Evolutionary conservation across 1,139 yeast species (phyloP), one percentile per base, ranked within the genome.

Genomic region (Ashbya aceris): DNA sequence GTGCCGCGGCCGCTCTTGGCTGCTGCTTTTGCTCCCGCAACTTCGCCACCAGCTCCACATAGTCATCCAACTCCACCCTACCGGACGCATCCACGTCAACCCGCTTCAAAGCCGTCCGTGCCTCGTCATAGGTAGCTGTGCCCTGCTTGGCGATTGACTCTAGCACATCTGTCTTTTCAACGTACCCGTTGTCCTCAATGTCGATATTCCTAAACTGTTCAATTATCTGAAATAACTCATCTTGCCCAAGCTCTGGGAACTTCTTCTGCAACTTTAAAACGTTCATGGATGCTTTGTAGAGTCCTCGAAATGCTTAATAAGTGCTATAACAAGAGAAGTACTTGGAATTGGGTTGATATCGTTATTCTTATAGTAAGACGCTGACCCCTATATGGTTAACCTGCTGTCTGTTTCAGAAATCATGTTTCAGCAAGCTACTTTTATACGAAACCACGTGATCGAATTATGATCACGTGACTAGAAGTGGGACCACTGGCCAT

Each of bases 11-110:
- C 13, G 70, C 68, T 9, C 61, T 65, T 3, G 64, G 49, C 11
- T 51, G 58, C 5, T 51, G 45, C 30, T 50, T 49, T 11, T 46
- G 35, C 47, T 76, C 84, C 55, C 78, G 79, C 50, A 83, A 67
- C 52, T 80, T 81, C 10, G 89, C 82, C 46, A 79, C 71, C 36
- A 91, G 74, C 60, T 86, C 96, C 33, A 91, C 96, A 60, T 79
- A 93, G 61, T 91, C 99, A 46, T 93, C 99, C 58, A 91, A 69
- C 62, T 93, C 99, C 43, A 91, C 96, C 56, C 85, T 87, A 13
- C 98, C 99, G 8, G 95, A 83, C 7, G 98, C 95, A 65, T 91
- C 99, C 35, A 91, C 95, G 53, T 83, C 83, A 40, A 87, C 96
- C 37, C 73, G 76, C 60, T 89, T 91, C 61, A 91, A 74, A 1